Evolutionary conservation across 2,329 filamentous ascomycete genomes (phyloP), one percentile per base, ranked within the genome.

Genomic region (Paracorniculantispora psalliotae): DNA sequence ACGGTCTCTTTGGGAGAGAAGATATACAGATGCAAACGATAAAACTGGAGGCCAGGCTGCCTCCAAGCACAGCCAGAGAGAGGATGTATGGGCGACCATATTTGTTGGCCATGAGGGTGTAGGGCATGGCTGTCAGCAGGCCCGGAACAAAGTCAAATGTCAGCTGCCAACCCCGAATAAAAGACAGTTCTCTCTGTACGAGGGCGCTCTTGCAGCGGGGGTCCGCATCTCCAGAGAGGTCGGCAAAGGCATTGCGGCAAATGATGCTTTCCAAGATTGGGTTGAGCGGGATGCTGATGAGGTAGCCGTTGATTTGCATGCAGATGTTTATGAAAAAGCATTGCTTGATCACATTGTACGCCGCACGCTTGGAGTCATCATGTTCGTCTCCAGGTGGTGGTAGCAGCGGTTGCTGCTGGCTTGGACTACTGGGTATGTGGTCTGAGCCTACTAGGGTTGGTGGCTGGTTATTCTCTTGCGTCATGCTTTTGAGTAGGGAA

Each of bases 61-160:
- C 47, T 21, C 47, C 47, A 4, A 50, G 47, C 10, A 50, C 30
- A 23, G 52, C 25, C n/a, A 56, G n/a, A 21, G 26, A 15, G 10
- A 56, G 25, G 25, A 56, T n/a, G 25, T 6, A n/a, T 35, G 17
- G 41, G 13, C 52, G 23, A 17, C 52, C 52, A 35, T 37, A 47
- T 47, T 23, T 33, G 15, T 56, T 47, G 9, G 52, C 41, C 39
- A 35, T 35, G 5, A 47, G 19, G 19, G n/a, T n/a, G 26, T 56
- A 56, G n/a, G 26, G 52, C 25, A 56, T 56, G 39, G 52, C 52
- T 3, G 52, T 56, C 25, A 56, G 37, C 26, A 56, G 25, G 25
- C 52, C 52, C 26, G 41, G 52, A 25, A 56, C 39, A 21, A 56
- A 1, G 8, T 44, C 52, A 35, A 56, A 47, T 10, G 52, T 44